phyloP scores from a whole-genome alignment of 257 asterid species.

The Primulina huaijiensis region DNA sequence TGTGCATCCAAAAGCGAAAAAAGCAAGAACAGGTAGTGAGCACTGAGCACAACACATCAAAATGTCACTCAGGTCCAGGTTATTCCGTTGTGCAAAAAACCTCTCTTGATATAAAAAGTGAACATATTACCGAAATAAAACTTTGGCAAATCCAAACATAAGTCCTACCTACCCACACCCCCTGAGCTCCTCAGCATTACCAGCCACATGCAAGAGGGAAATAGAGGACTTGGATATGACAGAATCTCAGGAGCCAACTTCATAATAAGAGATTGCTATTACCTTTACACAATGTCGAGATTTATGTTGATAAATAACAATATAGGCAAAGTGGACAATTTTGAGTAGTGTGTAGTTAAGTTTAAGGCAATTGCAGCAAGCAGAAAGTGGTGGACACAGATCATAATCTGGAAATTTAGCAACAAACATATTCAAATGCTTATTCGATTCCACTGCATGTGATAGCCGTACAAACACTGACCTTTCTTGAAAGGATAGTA shows the following conservation, averaged over 20 bases:
- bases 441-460: slow-evolving; percentile 2
- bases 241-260: not conserved
- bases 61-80: slow-evolving; percentile 4
- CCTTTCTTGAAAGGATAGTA: slow-evolving; percentile 91
- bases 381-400: not conserved
- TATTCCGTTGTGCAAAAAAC: slow-evolving; percentile 7
- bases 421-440: not conserved
- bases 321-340: not conserved
- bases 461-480: slow-evolving; percentile 31
- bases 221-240: not conserved
- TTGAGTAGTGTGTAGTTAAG: not conserved
- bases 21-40: slow-evolving; percentile 6
- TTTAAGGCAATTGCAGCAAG: slow-evolving; percentile 1
- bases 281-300: not conserved
- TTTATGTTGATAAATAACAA: too few species aligned
- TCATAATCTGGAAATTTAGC: not conserved
- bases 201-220: too few species aligned
- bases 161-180: not conserved
- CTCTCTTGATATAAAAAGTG: slow-evolving; percentile 4
- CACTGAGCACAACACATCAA: not conserved
- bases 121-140: not conserved
- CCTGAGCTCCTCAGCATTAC: not conserved
- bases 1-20: not conserved
- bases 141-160: not conserved
- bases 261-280: not conserved